Base-by-base conservation (phyloP, 1,284 basidiomycete genomes). In the Tilletia caries region DNA sequence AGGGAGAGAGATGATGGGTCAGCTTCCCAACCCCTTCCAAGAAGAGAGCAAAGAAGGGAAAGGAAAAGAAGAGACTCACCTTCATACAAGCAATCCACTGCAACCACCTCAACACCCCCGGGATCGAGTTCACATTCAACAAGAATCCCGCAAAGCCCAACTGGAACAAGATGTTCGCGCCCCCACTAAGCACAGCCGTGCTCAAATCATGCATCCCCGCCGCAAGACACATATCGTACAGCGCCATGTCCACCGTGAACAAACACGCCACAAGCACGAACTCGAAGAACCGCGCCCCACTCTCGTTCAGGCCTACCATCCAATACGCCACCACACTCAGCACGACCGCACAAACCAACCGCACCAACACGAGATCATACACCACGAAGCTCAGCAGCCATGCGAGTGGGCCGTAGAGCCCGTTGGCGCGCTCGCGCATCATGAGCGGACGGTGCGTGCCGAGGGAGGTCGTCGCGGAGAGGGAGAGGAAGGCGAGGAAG, bases 391-490 rank as follows among this genome's bases (percentile, higher is more conserved):
- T 71, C 52, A 74, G 65, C 15, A 79, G 69, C 77, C 76, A 79
- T 8, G 75, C 67, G 0, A 69, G 33, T 3, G 78, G 65, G 18
- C 70, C 66, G 68, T 79, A 79, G 13, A 77, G 68, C 0, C 75
- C 75, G 44, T 75, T 74, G 48, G 74, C 75, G 5, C 78, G 71
- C 43, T 79, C 78, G n/a, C 78, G 72, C 71, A 76, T 73, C 76
- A 79, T 77, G 15, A 78, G 71, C 20, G 73, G 64, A 1, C 77
- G 68, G 23, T 67, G 69, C 27, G 72, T 69, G 18, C 67, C 66
- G 5, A 79, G 41, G 29, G 69, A 62, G 0, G 74, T 77, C 2
- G 73, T 67, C 3, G 76, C 73, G 4, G 75, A 75, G 10, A 79
- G 65, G 1, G 70, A 68, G 5, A 74, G 70, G 41, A 78, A 78